phyloP scores from a whole-genome alignment of 345 rosid species.

The Eucalyptus viminalis region DNA sequence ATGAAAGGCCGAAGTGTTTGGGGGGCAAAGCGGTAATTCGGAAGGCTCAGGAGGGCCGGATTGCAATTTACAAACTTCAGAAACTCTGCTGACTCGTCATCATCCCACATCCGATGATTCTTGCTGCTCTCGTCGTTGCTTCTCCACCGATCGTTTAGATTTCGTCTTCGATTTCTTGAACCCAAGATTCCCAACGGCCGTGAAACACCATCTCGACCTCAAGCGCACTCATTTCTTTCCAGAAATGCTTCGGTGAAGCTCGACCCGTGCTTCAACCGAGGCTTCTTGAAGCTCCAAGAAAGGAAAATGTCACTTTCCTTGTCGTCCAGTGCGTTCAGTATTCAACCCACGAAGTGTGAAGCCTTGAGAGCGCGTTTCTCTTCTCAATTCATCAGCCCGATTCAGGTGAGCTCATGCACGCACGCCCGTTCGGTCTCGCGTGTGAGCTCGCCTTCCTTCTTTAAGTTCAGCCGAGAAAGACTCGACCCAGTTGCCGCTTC shows the following conservation, averaged over 20 bases:
- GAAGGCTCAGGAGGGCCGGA: neutral
- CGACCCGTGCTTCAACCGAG: neutral
- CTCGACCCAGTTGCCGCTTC: slow-evolving; percentile 25
- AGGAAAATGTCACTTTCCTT: slow-evolving; percentile 31
- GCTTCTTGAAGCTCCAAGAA: neutral
- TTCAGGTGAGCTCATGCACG: slow-evolving; percentile 43
- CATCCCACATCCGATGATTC: neutral
- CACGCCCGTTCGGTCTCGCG: neutral
- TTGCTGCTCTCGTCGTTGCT: neutral
- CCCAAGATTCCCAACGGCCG: neutral
- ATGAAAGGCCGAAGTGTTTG: neutral
- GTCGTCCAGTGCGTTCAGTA: slow-evolving; percentile 24
- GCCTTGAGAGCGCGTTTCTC: slow-evolving; percentile 12
- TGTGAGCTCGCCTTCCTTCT: neutral
- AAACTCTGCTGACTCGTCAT: neutral
- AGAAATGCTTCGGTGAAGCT: neutral
- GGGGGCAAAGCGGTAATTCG: neutral
- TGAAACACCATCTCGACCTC: neutral
- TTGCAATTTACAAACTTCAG: neutral
- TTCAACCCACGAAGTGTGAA: slow-evolving; percentile 13
- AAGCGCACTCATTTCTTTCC: neutral
- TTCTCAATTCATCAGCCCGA: slow-evolving; percentile 28
- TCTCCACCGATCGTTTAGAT: slow-evolving; percentile 8
- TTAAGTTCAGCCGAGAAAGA: slow-evolving; percentile 11
- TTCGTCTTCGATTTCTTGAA: neutral